These are phyloP conservation scores for Microcos paniculata DNA, from an alignment of 345 rosid species.

Conservation along the genomic window DNA sequence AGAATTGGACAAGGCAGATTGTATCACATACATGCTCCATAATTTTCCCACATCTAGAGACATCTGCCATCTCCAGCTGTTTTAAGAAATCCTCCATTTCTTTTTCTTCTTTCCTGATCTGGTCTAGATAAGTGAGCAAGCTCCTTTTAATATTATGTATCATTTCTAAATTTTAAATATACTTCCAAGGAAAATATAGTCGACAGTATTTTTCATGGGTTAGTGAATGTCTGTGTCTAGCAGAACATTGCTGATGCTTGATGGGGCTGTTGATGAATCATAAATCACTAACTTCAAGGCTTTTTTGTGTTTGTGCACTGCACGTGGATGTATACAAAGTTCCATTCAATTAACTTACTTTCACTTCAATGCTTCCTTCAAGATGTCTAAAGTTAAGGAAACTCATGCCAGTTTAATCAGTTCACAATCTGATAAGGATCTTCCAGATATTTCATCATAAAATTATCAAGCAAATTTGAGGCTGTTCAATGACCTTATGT, in stretches of 20 bases:
- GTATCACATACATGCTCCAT: slow-evolving; percentile 39
- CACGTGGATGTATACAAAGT: background rate
- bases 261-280: slow-evolving; percentile 9
- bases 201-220: slow-evolving; percentile 12
- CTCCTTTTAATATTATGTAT: slow-evolving; percentile 8
- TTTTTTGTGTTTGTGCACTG: background rate
- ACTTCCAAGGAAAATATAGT: background rate
- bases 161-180: slow-evolving; percentile 22
- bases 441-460: background rate
- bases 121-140: slow-evolving; percentile 45
- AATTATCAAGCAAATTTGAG: background rate
- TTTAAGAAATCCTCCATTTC: background rate
- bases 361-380: slow-evolving; percentile 1
- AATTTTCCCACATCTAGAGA: slow-evolving; percentile 5
- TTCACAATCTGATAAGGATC: background rate
- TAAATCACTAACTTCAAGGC: slow-evolving; percentile 2
- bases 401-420: background rate
- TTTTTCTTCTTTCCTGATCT: slow-evolving; percentile 27
- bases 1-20: slow-evolving; percentile 52
- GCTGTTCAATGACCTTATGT: background rate
- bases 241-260: slow-evolving; percentile 22
- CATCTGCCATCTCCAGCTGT: slow-evolving; percentile 5
- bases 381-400: background rate
- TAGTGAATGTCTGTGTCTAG: slow-evolving; percentile 41
- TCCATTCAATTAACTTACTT: background rate